A percentile compares a stretch with the other conserved stretches of the same genome.
Evolutionary conservation across 1,284 basidiomycete species (phyloP).

Genomic region (Boletellus sp.): DNA sequence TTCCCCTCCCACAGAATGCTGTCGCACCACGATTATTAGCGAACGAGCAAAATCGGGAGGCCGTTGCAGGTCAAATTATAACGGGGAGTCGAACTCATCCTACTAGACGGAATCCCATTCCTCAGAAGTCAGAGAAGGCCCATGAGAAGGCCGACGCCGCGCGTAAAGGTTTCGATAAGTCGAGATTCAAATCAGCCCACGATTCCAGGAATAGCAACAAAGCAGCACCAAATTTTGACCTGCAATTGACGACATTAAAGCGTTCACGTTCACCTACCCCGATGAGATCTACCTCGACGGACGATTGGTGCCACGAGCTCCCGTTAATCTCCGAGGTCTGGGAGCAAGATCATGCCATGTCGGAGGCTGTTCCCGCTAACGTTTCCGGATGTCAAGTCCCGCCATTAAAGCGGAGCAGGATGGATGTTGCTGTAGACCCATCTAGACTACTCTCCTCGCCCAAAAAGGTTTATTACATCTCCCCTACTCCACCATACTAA

Average conservation of each 20-base stretch:
- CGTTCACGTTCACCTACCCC: slow-evolving; percentile 29
- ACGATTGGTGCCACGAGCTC: slow-evolving; percentile 45
- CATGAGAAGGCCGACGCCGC: slow-evolving; percentile 44
- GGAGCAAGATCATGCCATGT: slow-evolving; percentile 13
- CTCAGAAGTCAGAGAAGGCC: slow-evolving; percentile 44
- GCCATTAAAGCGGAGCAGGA: slow-evolving; percentile 20
- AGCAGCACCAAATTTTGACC: slow-evolving; percentile 44
- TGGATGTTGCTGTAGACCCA: neutral
- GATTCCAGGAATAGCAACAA: slow-evolving; percentile 29
- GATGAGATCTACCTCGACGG: slow-evolving; percentile 14
- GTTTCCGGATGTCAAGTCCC: slow-evolving; percentile 5
- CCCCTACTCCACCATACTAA: slow-evolving; percentile 10
- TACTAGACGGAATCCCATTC: slow-evolving; percentile 26
- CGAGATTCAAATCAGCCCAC: slow-evolving; percentile 43
- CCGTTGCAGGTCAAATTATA: neutral
- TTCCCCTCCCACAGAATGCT: slow-evolving; percentile 6
- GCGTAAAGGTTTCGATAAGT: slow-evolving; percentile 38
- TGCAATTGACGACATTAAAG: slow-evolving; percentile 49
- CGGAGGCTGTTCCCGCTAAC: slow-evolving; percentile 29
- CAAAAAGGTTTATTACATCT: slow-evolving; percentile 20
- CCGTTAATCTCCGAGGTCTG: slow-evolving; percentile 42
- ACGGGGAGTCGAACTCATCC: slow-evolving; percentile 11
- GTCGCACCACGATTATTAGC: neutral
- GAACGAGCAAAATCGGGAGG: neutral
- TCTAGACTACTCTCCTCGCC: neutral